These are phyloP conservation scores for Eucalyptus brandiana DNA, from an alignment of 345 rosid species.

Conservation along the genomic window DNA sequence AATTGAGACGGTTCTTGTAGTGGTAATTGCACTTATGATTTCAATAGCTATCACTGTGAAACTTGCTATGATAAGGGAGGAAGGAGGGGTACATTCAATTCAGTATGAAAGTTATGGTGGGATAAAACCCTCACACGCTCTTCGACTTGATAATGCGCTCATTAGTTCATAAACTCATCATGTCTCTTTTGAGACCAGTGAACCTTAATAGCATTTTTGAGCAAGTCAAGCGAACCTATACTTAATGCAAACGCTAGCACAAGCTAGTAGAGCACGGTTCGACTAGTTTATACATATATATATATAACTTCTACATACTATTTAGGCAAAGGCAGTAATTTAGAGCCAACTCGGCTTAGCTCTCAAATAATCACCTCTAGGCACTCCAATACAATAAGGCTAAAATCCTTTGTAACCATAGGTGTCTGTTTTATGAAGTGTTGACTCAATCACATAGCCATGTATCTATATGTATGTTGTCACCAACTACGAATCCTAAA, in stretches of 20 bases:
- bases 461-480: background rate
- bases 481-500: background rate
- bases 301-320: background rate
- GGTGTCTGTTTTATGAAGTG: no score
- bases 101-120: background rate
- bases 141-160: background rate
- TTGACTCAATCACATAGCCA: background rate
- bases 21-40: background rate
- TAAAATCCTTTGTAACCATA: background rate
- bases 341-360: background rate
- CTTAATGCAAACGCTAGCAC: background rate
- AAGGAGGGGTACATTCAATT: background rate
- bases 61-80: background rate
- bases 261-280: background rate
- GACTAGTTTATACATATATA: background rate
- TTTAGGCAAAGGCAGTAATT: rapidly evolving
- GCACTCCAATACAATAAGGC: background rate
- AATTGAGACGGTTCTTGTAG: background rate
- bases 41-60: background rate
- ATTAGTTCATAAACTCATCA: background rate
- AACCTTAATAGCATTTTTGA: background rate
- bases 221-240: background rate
- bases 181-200: background rate
- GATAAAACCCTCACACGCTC: background rate
- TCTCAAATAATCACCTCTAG: background rate